Evolutionary conservation across 768 basidiomycete genomes (phyloP).

Genomic region (Termitomyces sp.): DNA sequence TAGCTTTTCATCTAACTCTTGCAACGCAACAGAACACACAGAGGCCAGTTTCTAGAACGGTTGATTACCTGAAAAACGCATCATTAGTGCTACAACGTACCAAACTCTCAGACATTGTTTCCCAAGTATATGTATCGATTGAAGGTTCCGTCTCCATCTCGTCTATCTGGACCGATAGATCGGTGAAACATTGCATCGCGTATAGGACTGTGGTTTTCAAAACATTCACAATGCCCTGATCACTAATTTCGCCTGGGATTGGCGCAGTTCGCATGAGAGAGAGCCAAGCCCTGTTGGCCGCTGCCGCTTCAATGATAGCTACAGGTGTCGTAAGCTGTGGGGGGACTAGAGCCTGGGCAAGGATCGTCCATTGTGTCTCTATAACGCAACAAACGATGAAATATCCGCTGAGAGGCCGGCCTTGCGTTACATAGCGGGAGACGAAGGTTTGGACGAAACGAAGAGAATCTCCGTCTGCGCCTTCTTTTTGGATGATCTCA

Average conservation of each 20-base stretch:
- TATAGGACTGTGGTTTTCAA: constrained; percentile 49
- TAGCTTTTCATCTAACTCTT: constrained; percentile 63
- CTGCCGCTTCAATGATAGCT: constrained; percentile 61
- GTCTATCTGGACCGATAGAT: constrained; percentile 73
- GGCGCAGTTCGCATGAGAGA: constrained; percentile 55
- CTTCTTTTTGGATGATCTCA: constrained; percentile 56
- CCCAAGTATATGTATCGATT: constrained; percentile 86
- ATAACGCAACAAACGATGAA: constrained; percentile 88
- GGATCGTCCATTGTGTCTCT: constrained; percentile 80
- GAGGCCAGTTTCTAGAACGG: constrained; percentile 75
- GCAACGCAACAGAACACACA: constrained; percentile 69
- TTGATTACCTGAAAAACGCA: background rate
- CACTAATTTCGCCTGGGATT: constrained; percentile 32
- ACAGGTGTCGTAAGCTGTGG: constrained; percentile 20
- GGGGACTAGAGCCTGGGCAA: constrained; percentile 61
- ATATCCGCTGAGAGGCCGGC: constrained; percentile 80
- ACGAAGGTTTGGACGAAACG: constrained; percentile 66
- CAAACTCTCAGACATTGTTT: constrained; percentile 88
- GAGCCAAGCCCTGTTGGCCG: constrained; percentile 80
- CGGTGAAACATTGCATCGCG: constrained; percentile 73
- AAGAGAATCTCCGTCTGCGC: constrained; percentile 42
- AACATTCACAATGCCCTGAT: constrained; percentile 29
- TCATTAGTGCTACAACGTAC: constrained; percentile 33
- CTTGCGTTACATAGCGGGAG: constrained; percentile 67
- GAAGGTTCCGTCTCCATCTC: constrained; percentile 79